Percentiles rank a stretch among this genome's conserved stretches.
Conservation (phyloP, 495 filamentous ascomycete species). For the Penicillium antarcticum region DNA sequence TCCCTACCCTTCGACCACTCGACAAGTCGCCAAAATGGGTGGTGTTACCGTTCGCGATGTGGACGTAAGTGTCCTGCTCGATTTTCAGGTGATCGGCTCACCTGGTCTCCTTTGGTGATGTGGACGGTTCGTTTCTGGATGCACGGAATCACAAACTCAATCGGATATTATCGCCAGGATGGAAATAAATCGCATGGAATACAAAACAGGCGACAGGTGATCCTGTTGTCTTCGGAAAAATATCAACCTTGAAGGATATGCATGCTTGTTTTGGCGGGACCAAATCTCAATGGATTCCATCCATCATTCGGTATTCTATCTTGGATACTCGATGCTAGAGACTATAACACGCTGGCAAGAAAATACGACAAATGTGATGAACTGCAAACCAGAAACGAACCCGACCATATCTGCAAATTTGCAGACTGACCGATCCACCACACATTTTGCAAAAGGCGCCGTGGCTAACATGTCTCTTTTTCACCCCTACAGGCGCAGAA, state of each 20-base stretch:
- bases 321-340: neutral
- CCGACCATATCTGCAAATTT: conserved; percentile 18
- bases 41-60: conserved; percentile 87
- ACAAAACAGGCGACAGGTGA: neutral
- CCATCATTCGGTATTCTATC: neutral
- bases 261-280: conserved; percentile 5
- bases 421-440: conserved; percentile 11
- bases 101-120: conserved; percentile 22
- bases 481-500: conserved; percentile 68
- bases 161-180: conserved; percentile 3
- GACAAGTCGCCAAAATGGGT: conserved; percentile 70
- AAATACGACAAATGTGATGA: conserved; percentile 1
- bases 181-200: conserved; percentile 4
- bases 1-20: conserved; percentile 36
- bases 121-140: conserved; percentile 24
- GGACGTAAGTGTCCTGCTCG: conserved; percentile 64
- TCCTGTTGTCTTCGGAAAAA: neutral
- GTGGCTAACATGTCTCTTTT: conserved; percentile 25
- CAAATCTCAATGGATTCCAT: neutral
- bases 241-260: conserved; percentile 3
- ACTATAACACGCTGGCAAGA: neutral
- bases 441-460: neutral
- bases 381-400: conserved; percentile 20
- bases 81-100: conserved; percentile 9
- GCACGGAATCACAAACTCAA: conserved; percentile 7